Conservation (phyloP, 352 stramenopile genomes). For the Pythium volutum region DNA sequence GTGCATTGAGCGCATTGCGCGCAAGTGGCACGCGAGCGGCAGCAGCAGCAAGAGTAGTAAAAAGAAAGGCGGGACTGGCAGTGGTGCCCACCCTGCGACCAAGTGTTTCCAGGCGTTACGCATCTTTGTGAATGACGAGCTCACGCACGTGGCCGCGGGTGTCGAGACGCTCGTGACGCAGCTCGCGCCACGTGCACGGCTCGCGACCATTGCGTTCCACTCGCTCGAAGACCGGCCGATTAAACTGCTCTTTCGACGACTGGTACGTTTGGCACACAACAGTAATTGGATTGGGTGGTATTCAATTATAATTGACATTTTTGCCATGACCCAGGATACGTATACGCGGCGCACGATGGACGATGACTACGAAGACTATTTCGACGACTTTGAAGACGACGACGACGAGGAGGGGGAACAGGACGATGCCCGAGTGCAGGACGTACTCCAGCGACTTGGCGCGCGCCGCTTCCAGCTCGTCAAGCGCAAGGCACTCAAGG, state of each 20-base stretch:
- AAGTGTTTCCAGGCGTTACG: slow-evolving; percentile 77
- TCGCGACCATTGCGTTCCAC: slow-evolving; percentile 84
- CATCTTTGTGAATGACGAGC: slow-evolving; percentile 81
- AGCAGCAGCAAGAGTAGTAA: slow-evolving; percentile 10
- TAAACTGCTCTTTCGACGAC: slow-evolving; percentile 66
- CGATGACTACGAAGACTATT: slow-evolving; percentile 27
- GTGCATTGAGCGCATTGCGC: slow-evolving; percentile 75
- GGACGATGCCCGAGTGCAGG: background rate
- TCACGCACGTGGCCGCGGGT: slow-evolving; percentile 59
- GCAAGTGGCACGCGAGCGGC: slow-evolving; percentile 47
- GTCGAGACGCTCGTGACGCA: slow-evolving; percentile 52
- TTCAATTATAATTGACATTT: background rate
- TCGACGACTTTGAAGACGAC: slow-evolving; percentile 21
- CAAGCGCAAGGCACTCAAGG: slow-evolving; percentile 67
- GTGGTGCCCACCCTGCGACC: slow-evolving; percentile 59
- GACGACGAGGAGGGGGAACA: slow-evolving; percentile 21
- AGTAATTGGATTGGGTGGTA: background rate
- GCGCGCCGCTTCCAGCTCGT: slow-evolving; percentile 56
- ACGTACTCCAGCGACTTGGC: slow-evolving; percentile 14
- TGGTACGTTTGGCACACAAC: slow-evolving; percentile 31
- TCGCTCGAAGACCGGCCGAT: slow-evolving; percentile 82
- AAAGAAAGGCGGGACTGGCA: background rate
- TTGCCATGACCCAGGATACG: slow-evolving; percentile 6
- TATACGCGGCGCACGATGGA: slow-evolving; percentile 15
- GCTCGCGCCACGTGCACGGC: slow-evolving; percentile 48